Evolutionary conservation across 768 basidiomycete species (phyloP).

Genomic region (Epithele typhae): DNA sequence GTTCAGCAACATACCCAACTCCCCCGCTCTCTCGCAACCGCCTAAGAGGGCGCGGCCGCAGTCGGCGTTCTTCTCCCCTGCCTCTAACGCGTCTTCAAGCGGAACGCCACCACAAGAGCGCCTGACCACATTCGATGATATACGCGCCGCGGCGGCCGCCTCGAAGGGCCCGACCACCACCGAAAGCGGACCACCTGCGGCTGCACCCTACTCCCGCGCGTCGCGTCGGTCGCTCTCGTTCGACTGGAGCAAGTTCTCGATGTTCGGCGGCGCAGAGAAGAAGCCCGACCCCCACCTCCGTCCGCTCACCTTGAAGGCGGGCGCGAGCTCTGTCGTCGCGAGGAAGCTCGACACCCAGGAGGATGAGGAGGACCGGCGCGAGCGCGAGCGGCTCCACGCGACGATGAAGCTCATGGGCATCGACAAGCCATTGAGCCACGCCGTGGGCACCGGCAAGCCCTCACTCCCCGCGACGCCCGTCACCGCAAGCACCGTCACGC

Average conservation of each 20-base stretch:
- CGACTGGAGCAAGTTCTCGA: slow-evolving; percentile 77
- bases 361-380: slow-evolving; percentile 87
- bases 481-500: slow-evolving; percentile 21
- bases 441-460: slow-evolving; percentile 33
- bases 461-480: slow-evolving; percentile 31
- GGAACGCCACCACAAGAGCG: slow-evolving; percentile 27
- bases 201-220: slow-evolving; percentile 24
- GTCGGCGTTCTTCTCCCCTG: slow-evolving; percentile 47
- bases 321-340: slow-evolving; percentile 51
- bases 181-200: slow-evolving; percentile 14
- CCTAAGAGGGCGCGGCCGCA: slow-evolving; percentile 53
- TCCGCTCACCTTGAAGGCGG: slow-evolving; percentile 71
- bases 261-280: slow-evolving; percentile 64
- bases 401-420: slow-evolving; percentile 96
- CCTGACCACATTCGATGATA: slow-evolving; percentile 31
- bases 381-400: slow-evolving; percentile 82
- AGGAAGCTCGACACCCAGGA: slow-evolving; percentile 84
- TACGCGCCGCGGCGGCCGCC: slow-evolving; percentile 11
- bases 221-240: slow-evolving; percentile 79
- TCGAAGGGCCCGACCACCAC: slow-evolving; percentile 20
- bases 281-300: slow-evolving; percentile 55
- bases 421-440: slow-evolving; percentile 49
- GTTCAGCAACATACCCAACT: slow-evolving; percentile 23
- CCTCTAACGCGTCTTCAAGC: slow-evolving; percentile 16
- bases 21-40: slow-evolving; percentile 16